Evolutionary conservation across 2,329 filamentous ascomycete species (phyloP).

Genomic region (Lachnellula hyalina): DNA sequence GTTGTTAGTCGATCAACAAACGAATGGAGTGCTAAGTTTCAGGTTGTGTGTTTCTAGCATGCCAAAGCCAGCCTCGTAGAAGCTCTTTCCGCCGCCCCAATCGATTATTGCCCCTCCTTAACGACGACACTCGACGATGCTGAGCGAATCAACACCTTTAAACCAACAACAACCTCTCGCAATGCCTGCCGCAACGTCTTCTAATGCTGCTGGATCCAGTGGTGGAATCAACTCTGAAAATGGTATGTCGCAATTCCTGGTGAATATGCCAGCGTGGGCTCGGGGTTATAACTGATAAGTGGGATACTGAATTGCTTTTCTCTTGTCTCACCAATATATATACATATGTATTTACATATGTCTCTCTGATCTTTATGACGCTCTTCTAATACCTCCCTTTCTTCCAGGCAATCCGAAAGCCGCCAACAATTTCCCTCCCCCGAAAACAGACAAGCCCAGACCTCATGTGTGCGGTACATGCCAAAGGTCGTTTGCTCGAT

Average conservation of each 20-base stretch:
- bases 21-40: conserved; percentile 16
- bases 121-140: conserved; percentile 19
- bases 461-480: conserved; percentile 93
- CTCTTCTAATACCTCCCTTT: background rate
- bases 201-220: conserved; percentile 19
- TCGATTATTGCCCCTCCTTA: conserved; percentile 5
- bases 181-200: conserved; percentile 30
- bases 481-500: conserved; percentile 82
- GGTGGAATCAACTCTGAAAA: conserved; percentile 27
- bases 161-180: conserved; percentile 21
- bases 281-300: background rate
- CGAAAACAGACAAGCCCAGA: conserved; percentile 95
- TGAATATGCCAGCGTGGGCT: background rate
- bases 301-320: conserved; percentile 8
- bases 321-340: conserved; percentile 4
- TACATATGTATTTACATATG: no score
- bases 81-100: conserved; percentile 14
- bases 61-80: conserved; percentile 13
- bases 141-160: conserved; percentile 23
- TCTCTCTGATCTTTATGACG: background rate
- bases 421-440: conserved; percentile 54
- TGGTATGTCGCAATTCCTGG: conserved; percentile 21
- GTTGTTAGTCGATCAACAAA: background rate
- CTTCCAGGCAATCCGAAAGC: conserved; percentile 21
- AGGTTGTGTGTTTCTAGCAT: conserved; percentile 20